phyloP scores from a whole-genome alignment of 805 yeast genomes.

The Monosporozyma servazzii region DNA sequence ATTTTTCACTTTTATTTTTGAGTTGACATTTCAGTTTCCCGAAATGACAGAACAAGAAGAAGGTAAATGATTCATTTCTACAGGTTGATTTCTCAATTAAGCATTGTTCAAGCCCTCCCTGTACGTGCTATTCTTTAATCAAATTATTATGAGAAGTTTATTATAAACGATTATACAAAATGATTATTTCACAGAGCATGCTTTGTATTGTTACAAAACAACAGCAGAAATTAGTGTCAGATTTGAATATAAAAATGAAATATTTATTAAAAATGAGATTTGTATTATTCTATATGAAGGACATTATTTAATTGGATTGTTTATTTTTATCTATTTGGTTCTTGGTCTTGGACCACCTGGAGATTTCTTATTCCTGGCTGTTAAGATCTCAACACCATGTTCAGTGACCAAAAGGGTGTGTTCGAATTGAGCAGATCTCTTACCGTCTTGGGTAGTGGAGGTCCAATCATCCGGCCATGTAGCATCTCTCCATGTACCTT shows the following conservation, averaged over 20 bases:
- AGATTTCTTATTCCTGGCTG: slow-evolving; percentile 67
- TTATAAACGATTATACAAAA: no score
- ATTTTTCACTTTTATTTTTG: not conserved
- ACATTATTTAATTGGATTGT: not conserved
- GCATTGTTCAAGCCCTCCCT: no score
- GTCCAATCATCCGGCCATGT: slow-evolving; percentile 99
- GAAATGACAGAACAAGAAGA: not conserved
- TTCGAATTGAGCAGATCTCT: slow-evolving; percentile 86
- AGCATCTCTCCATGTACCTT: slow-evolving; percentile 71
- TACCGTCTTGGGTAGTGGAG: slow-evolving; percentile 82
- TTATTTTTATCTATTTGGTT: slow-evolving; percentile 24
- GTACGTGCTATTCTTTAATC: no score
- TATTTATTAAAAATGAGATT: not conserved
- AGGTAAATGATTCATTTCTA: no score
- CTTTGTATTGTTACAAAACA: no score
- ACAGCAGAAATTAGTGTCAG: not conserved
- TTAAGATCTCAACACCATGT: slow-evolving; percentile 81
- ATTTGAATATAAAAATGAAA: not conserved
- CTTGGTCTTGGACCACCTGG: slow-evolving; percentile 84
- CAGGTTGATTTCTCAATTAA: no score
- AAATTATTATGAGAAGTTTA: no score
- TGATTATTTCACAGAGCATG: no score
- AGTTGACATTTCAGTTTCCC: not conserved
- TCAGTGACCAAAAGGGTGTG: slow-evolving; percentile 90
- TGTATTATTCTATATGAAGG: not conserved